Evolutionary conservation across 169 alveolate species (phyloP).

Genomic region (Plasmodium adleri): DNA sequence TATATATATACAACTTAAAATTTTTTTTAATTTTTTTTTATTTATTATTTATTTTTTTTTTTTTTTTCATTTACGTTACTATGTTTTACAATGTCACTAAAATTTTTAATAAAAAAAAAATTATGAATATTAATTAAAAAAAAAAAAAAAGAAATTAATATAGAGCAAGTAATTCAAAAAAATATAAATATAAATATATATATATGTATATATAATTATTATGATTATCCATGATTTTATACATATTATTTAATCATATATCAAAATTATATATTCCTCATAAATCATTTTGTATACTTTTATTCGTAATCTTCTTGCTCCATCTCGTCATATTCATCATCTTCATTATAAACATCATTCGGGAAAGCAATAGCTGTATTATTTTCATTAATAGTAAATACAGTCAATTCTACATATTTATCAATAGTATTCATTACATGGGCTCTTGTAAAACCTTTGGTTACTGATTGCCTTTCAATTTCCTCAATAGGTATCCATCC

Average conservation of each 20-base stretch:
- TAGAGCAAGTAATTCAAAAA: neutral
- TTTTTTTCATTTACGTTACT: too few species aligned
- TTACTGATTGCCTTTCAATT: conserved; percentile 81
- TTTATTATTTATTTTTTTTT: too few species aligned
- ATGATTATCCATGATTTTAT: neutral
- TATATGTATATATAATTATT: neutral
- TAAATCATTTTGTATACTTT: neutral
- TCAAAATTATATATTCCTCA: neutral
- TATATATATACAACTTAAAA: too few species aligned
- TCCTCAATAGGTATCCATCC: conserved; percentile 85
- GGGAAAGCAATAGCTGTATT: conserved; percentile 75
- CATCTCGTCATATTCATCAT: conserved; percentile 22
- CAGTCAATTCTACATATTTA: conserved; percentile 86
- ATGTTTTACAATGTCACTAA: too few species aligned
- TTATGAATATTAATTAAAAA: too few species aligned
- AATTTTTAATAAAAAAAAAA: too few species aligned
- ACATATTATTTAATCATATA: neutral
- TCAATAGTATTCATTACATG: conserved; percentile 82
- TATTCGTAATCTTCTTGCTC: conserved; percentile 7
- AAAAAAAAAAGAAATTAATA: neutral
- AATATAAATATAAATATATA: neutral
- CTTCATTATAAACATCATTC: conserved; percentile 43
- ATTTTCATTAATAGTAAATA: conserved; percentile 72
- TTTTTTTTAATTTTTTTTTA: too few species aligned
- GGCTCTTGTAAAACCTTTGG: conserved; percentile 82